Evolutionary conservation across 2,329 filamentous ascomycete species (phyloP), one percentile per base, ranked within the genome.

Genomic region (Fusarium proliferatum): DNA sequence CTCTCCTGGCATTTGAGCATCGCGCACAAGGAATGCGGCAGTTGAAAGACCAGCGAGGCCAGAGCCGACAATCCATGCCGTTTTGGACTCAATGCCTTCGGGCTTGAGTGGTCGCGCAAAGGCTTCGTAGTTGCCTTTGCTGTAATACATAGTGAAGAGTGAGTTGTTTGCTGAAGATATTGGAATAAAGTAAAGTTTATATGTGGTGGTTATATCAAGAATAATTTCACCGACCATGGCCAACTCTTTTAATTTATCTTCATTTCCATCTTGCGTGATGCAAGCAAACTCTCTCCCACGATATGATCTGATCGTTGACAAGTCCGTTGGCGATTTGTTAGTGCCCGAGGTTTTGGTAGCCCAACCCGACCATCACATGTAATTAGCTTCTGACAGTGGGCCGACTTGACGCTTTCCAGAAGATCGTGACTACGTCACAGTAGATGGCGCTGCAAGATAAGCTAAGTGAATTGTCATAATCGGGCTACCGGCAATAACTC

Each of bases 371-470:
- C n/a, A 28, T 55, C 58, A 56, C 58, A 61, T 61, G 58, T 9
- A 17, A 61, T 42, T 61, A 13, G 58, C 58, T 61, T 61, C 58
- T 61, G 58, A 61, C 30, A 55, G 48, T 30, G 58, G 46, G 48
- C 26, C 38, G 26, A 42, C 21, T 17, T 56, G 58, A 42, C n/a
- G 28, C 10, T 28, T n/a, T 41, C 34, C n/a, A 26, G 23, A 42
- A 41, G 17, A 56, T 42, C 17, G 49, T 56, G 38, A 36, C 36
- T 42, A 19, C n/a, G n/a, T 34, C 11, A n/a, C 15, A 9, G 17
- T 19, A 28, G n/a, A 42, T 17, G 12, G 12, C 16, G 9, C 6
- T 41, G 16, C 13, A 12, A 17, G 28, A 42, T 23, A 43, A 55
- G 58, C 17, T 56, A 34, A 42, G 7, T 5, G 39, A 19, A 16